phyloP scores from a whole-genome alignment of 441 rosid species.

The Daphne laureola region DNA sequence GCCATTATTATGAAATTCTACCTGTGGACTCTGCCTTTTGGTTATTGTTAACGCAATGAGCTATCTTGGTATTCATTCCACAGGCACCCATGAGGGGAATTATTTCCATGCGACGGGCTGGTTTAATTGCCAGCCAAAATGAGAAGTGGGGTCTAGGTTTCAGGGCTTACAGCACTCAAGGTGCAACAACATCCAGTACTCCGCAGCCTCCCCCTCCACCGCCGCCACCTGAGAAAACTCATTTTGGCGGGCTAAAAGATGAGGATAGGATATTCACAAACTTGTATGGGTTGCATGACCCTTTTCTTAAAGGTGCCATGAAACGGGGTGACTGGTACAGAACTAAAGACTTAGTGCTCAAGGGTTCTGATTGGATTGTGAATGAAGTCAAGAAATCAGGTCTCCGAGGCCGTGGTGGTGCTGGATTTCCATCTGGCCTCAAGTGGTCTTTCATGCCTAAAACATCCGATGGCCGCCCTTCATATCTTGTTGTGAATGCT shows the following conservation, averaged over 20 bases:
- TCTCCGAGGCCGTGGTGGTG: slow-evolving; percentile 99
- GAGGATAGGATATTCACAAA: slow-evolving; percentile 95
- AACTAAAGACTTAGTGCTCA: slow-evolving; percentile 93
- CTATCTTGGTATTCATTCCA: slow-evolving; percentile 6
- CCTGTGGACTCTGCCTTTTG: no score
- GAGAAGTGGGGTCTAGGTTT: slow-evolving; percentile 40
- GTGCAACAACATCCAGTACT: slow-evolving; percentile 47
- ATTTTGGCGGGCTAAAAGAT: slow-evolving; percentile 92
- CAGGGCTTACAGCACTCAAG: slow-evolving; percentile 73
- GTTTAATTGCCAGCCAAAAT: slow-evolving; percentile 32
- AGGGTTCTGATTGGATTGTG: slow-evolving; percentile 98
- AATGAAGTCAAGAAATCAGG: slow-evolving; percentile 94
- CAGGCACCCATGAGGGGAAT: slow-evolving; percentile 83
- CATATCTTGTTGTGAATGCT: slow-evolving; percentile 94
- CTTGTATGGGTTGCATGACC: slow-evolving; percentile 84
- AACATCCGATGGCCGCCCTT: slow-evolving; percentile 96
- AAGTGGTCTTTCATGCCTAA: slow-evolving; percentile 99
- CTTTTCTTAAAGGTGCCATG: slow-evolving; percentile 93
- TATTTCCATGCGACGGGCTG: slow-evolving; percentile 55
- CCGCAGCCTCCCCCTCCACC: slow-evolving; percentile 52
- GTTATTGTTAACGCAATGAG: no score
- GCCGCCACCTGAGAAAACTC: slow-evolving; percentile 97
- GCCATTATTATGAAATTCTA: no score
- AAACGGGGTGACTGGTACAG: slow-evolving; percentile 95
- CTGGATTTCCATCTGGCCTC: slow-evolving; percentile 96